A percentile compares a stretch with the other conserved stretches of the same genome.
Evolutionary conservation across 495 filamentous ascomycete genomes (phyloP).

Genomic region (Tirmania nivea): DNA sequence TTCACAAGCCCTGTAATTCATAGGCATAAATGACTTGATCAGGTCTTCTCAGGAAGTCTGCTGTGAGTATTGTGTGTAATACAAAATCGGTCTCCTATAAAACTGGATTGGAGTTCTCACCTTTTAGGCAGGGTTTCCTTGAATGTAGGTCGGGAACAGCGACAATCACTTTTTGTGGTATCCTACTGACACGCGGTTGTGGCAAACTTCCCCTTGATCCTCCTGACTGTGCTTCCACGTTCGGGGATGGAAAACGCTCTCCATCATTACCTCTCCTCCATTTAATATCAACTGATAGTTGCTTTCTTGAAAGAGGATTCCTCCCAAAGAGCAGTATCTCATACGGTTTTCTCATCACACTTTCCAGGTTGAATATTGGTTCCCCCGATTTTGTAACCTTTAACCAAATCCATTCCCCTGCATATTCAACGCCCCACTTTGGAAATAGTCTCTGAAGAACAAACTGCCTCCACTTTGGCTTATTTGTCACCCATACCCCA

Average conservation of each 20-base stretch:
- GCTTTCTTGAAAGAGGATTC: constrained; percentile 3
- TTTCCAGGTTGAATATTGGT: constrained; percentile 44
- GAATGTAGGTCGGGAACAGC: constrained; percentile 83
- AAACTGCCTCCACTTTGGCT: constrained; percentile 32
- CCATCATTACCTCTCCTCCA: background rate
- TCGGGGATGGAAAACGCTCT: background rate
- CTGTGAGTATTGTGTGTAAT: background rate
- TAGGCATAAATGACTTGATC: constrained; percentile 26
- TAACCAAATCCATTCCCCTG: constrained; percentile 82
- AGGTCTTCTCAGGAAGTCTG: constrained; percentile 23
- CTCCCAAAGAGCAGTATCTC: constrained; percentile 57
- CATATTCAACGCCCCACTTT: constrained; percentile 38
- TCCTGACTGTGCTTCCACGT: background rate
- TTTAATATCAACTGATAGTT: background rate
- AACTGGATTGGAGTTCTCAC: background rate
- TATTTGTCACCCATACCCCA: constrained; percentile 83
- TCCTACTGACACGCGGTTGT: constrained; percentile 5
- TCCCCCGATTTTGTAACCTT: constrained; percentile 56
- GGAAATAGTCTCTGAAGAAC: constrained; percentile 40
- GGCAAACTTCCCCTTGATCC: constrained; percentile 2
- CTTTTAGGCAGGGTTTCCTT: constrained; percentile 55
- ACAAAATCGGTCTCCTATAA: no score
- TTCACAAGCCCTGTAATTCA: constrained; percentile 46
- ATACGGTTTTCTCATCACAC: constrained; percentile 63
- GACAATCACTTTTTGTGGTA: constrained; percentile 39